Evolutionary conservation across 768 basidiomycete species (phyloP).

Genomic region (Boletus fagicola): DNA sequence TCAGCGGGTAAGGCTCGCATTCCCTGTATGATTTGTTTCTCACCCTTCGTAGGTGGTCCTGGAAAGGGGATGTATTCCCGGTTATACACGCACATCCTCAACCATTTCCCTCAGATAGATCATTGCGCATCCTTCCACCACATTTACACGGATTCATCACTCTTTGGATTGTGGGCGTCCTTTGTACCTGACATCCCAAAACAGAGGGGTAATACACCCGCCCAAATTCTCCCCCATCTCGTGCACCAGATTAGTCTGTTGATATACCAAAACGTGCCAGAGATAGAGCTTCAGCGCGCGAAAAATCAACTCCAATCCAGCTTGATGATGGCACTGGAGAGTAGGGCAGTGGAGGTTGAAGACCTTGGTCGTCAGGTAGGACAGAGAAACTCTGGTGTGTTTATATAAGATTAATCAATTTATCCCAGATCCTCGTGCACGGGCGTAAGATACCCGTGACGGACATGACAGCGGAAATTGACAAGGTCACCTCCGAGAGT

Average conservation of each 20-base stretch:
- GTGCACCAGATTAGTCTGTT: conserved; percentile 85
- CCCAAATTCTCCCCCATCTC: conserved; percentile 78
- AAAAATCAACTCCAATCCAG: conserved; percentile 95
- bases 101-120: conserved; percentile 90
- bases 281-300: conserved; percentile 74
- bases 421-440: conserved; percentile 73
- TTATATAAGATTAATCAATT: background rate
- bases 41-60: conserved; percentile 65
- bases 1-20: conserved; percentile 63
- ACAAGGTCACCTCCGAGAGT: conserved; percentile 66
- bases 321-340: conserved; percentile 93
- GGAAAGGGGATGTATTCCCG: conserved; percentile 99
- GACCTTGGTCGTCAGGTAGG: conserved; percentile 87
- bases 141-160: conserved; percentile 90
- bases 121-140: conserved; percentile 98
- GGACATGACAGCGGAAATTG: conserved; percentile 89
- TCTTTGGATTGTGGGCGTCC: conserved; percentile 89
- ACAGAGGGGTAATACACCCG: conserved; percentile 57
- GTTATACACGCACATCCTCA: conserved; percentile 92
- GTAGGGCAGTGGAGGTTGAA: conserved; percentile 78
- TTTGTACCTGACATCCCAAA: conserved; percentile 67
- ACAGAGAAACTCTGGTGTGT: background rate
- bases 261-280: conserved; percentile 64
- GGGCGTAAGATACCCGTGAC: conserved; percentile 79
- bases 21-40: background rate